Percentiles rank a stretch among this genome's conserved stretches.
Evolutionary conservation across 2,329 filamentous ascomycete species (phyloP).

Genomic region (Apiospora koreana): DNA sequence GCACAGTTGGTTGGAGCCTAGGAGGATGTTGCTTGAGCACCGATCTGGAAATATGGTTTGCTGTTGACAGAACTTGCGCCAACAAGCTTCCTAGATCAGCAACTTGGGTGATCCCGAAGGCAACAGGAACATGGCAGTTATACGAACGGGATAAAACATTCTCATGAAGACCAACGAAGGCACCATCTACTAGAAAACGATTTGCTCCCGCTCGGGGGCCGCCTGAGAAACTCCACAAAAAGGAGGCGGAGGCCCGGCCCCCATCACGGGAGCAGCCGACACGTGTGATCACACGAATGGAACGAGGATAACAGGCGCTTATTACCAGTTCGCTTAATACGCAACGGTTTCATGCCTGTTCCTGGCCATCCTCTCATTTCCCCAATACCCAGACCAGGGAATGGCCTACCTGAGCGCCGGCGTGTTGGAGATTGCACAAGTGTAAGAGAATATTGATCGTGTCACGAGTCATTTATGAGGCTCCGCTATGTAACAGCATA

Average conservation of each 20-base stretch:
- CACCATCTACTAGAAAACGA: background rate
- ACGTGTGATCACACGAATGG: background rate
- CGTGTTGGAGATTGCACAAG: background rate
- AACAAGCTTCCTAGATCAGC: background rate
- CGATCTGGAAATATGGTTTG: background rate
- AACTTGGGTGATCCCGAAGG: background rate
- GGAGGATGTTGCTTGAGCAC: background rate
- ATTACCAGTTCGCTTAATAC: background rate
- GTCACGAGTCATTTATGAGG: background rate
- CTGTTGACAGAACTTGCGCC: background rate
- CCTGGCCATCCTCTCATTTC: background rate
- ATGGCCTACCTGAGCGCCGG: background rate
- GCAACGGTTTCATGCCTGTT: background rate
- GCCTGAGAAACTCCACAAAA: background rate
- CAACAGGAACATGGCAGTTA: background rate
- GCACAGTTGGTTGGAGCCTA: background rate
- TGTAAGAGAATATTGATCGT: background rate
- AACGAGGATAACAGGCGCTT: background rate
- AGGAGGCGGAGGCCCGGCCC: constrained; percentile 2
- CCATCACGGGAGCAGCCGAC: background rate
- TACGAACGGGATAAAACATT: background rate
- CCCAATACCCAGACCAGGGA: background rate
- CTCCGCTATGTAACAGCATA: background rate
- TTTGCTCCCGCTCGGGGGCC: background rate
- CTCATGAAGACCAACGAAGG: background rate